These are phyloP conservation scores for Nicotiana otophora DNA, from an alignment of 257 asterid genomes.

Conservation along the genomic window DNA sequence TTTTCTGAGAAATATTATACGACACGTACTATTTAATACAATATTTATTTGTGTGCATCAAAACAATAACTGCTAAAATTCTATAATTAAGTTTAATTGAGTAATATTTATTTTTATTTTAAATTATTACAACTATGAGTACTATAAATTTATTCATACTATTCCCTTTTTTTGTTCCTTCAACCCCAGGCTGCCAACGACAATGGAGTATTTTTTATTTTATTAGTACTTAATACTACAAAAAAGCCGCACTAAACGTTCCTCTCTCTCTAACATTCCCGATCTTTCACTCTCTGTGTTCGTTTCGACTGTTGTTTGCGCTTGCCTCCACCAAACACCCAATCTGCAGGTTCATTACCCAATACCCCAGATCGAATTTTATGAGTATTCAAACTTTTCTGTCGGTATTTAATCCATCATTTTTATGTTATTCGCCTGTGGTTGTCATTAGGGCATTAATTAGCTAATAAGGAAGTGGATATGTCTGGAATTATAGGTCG, in stretches of 20 bases:
- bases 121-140: too few relatives aligned
- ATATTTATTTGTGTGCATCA: not conserved
- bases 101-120: too few relatives aligned
- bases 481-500: conserved; percentile 55
- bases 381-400: not conserved
- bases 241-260: not conserved
- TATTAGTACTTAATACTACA: not conserved
- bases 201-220: not conserved
- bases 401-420: not conserved
- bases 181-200: not conserved
- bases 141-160: too few relatives aligned
- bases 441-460: not conserved
- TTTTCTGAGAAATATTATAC: not conserved
- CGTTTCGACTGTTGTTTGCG: not conserved
- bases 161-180: not conserved
- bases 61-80: not conserved
- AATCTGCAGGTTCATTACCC: not conserved
- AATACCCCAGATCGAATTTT: not conserved
- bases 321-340: not conserved
- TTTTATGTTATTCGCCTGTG: not conserved
- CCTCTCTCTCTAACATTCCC: not conserved
- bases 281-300: not conserved
- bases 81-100: too few relatives aligned
- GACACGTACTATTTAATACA: not conserved
- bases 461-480: conserved; percentile 7